Percentiles rank a stretch among this genome's conserved stretches.
Conservation (phyloP, 495 filamentous ascomycete genomes). For the Mycothermus thermophilus region DNA sequence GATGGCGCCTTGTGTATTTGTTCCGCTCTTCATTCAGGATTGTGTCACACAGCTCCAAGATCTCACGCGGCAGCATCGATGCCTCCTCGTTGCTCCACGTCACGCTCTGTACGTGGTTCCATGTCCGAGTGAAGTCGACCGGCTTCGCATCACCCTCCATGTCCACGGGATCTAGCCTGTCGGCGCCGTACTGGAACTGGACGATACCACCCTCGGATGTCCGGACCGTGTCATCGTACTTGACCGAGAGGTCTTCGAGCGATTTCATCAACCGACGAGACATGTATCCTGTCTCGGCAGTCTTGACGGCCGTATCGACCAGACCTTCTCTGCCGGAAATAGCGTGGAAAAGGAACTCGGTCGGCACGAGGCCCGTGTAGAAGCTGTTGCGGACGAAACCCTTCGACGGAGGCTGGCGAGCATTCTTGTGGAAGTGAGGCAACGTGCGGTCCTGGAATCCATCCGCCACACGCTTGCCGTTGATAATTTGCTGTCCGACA, state of each 20-base stretch:
- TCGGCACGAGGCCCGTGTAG: constrained; percentile 79
- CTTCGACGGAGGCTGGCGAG: constrained; percentile 80
- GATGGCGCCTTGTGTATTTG: constrained; percentile 46
- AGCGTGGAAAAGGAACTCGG: constrained; percentile 95
- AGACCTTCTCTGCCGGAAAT: constrained; percentile 97
- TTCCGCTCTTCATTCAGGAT: constrained; percentile 50
- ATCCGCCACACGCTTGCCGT: constrained; percentile 81
- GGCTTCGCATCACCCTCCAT: constrained; percentile 94
- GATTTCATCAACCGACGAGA: constrained; percentile 96
- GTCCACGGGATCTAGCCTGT: constrained; percentile 86
- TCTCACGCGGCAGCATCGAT: constrained; percentile 59
- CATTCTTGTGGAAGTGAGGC: constrained; percentile 89
- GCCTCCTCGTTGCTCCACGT: constrained; percentile 66
- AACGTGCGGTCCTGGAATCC: constrained; percentile 92
- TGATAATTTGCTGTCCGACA: constrained; percentile 96
- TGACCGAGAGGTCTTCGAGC: constrained; percentile 79
- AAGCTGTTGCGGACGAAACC: constrained; percentile 97
- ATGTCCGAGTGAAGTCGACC: constrained; percentile 86
- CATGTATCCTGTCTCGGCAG: constrained; percentile 98
- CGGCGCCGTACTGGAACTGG: constrained; percentile 94
- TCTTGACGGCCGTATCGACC: constrained; percentile 99
- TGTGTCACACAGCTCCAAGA: constrained; percentile 48
- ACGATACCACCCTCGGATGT: constrained; percentile 75
- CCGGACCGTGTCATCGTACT: constrained; percentile 89
- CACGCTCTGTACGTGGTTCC: constrained; percentile 64